Percentiles rank a stretch among this genome's conserved stretches.
Evolutionary conservation across 176 grass and related monocot genomes (phyloP).

Genomic region (Triticum turgidum): DNA sequence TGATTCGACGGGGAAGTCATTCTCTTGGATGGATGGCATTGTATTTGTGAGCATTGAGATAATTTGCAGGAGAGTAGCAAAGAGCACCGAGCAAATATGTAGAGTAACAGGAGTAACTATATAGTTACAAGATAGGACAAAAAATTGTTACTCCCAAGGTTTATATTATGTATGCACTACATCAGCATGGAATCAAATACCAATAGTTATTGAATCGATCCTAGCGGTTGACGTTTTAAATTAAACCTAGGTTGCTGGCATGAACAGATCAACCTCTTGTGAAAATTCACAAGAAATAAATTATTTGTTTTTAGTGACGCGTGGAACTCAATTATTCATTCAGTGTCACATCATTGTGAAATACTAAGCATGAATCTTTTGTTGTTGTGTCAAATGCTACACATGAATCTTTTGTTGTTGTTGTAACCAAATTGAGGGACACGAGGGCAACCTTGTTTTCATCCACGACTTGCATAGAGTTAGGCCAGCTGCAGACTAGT

Average conservation of each 20-base stretch:
- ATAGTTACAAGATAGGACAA: constrained; percentile 17
- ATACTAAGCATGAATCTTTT: constrained; percentile 28
- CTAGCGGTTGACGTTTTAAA: not conserved
- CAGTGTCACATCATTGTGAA: constrained; percentile 29
- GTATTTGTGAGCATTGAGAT: constrained; percentile 15
- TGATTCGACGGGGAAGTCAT: not conserved
- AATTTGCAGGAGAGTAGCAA: constrained; percentile 25
- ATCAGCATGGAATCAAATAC: not conserved
- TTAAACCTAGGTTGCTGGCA: not conserved
- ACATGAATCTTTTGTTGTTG: constrained; percentile 30
- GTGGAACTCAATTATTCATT: not conserved
- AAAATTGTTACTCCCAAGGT: constrained; percentile 31
- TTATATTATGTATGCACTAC: constrained; percentile 11
- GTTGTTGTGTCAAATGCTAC: constrained; percentile 10
- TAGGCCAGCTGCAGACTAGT: constrained; percentile 30
- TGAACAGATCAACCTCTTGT: not conserved
- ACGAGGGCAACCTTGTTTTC: constrained; percentile 23
- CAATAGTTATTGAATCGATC: not conserved
- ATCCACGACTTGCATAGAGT: constrained; percentile 13
- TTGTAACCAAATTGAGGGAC: constrained; percentile 15
- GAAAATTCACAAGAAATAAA: not conserved
- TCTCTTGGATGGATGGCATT: constrained; percentile 29
- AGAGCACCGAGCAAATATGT: not conserved
- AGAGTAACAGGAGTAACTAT: constrained; percentile 16
- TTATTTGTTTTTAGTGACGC: not conserved